Evolutionary conservation across 768 basidiomycete genomes (phyloP).

Genomic region (Trametes cinnabarina): DNA sequence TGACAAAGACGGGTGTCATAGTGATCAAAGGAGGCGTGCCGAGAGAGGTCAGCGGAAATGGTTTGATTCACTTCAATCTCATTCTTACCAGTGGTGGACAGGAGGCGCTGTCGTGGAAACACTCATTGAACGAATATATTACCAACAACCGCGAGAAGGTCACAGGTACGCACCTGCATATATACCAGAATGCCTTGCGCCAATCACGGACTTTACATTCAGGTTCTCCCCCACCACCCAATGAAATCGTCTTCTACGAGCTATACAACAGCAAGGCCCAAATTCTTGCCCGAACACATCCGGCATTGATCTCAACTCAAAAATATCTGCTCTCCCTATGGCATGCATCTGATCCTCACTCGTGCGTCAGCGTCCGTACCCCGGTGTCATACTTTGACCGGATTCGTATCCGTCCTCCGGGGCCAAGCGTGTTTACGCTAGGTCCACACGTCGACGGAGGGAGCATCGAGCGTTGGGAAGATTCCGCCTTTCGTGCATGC

Average conservation of each 20-base stretch:
- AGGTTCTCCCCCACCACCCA: slow-evolving; percentile 38
- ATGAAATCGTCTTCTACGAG: slow-evolving; percentile 72
- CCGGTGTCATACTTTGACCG: slow-evolving; percentile 80
- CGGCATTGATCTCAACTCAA: slow-evolving; percentile 55
- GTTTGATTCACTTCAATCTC: too few species aligned
- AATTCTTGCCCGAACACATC: slow-evolving; percentile 66
- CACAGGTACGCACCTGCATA: slow-evolving; percentile 38
- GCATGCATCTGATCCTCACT: slow-evolving; percentile 45
- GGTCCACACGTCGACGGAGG: slow-evolving; percentile 68
- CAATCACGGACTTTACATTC: too few species aligned
- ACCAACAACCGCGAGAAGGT: slow-evolving; percentile 44
- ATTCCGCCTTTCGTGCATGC: slow-evolving; percentile 51
- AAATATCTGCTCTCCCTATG: slow-evolving; percentile 56
- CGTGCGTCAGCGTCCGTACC: slow-evolving; percentile 46
- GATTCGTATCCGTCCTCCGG: slow-evolving; percentile 68
- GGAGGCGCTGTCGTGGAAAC: slow-evolving; percentile 63
- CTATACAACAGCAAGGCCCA: slow-evolving; percentile 68
- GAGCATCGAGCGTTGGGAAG: slow-evolving; percentile 76
- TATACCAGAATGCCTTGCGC: too few species aligned
- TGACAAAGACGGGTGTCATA: slow-evolving; percentile 54
- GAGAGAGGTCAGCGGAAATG: slow-evolving; percentile 44
- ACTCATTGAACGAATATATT: slow-evolving; percentile 52
- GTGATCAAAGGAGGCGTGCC: slow-evolving; percentile 59
- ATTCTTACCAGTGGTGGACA: slow-evolving; percentile 21
- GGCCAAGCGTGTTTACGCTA: slow-evolving; percentile 63